Evolutionary conservation across 2,329 filamentous ascomycete genomes (phyloP).

Genomic region (Diaporthe helianthi): DNA sequence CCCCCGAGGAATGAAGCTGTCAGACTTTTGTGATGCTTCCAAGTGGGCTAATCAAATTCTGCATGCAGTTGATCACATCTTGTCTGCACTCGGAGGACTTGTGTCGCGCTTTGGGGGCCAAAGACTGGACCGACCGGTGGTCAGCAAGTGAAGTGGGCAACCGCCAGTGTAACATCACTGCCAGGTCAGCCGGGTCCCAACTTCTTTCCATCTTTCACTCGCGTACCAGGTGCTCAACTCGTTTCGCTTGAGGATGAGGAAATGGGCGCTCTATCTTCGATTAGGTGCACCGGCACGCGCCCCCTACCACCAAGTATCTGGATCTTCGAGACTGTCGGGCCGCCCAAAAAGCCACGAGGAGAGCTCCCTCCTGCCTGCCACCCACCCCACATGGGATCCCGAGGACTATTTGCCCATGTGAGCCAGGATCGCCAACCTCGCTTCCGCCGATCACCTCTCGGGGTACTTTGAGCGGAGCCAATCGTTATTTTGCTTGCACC

Average conservation of each 20-base stretch:
- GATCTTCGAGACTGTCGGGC: background rate
- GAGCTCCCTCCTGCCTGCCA: slow-evolving; percentile 3
- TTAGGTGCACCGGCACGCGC: background rate
- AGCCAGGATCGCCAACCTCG: slow-evolving; percentile 26
- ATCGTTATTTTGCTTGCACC: background rate
- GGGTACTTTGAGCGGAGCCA: slow-evolving; percentile 14
- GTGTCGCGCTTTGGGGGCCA: slow-evolving; percentile 10
- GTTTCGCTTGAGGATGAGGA: background rate
- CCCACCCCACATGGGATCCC: slow-evolving; percentile 20
- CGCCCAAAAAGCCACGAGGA: background rate
- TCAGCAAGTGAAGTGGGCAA: slow-evolving; percentile 7
- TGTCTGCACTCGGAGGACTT: background rate
- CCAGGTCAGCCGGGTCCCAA: slow-evolving; percentile 7
- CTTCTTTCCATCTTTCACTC: background rate
- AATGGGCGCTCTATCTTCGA: background rate
- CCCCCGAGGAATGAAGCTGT: too few species aligned
- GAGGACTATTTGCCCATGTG: slow-evolving; percentile 22
- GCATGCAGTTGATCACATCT: slow-evolving; percentile 27
- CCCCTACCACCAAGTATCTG: background rate
- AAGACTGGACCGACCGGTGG: slow-evolving; percentile 15
- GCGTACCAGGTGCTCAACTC: background rate
- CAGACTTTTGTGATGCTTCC: background rate
- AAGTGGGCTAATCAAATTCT: background rate
- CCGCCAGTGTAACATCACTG: slow-evolving; percentile 24
- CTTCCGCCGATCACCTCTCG: slow-evolving; percentile 26